Evolutionary conservation across 108 stramenopile genomes (phyloP), one percentile per base, ranked within the genome.

Genomic region (Nannochloropsis salina): DNA sequence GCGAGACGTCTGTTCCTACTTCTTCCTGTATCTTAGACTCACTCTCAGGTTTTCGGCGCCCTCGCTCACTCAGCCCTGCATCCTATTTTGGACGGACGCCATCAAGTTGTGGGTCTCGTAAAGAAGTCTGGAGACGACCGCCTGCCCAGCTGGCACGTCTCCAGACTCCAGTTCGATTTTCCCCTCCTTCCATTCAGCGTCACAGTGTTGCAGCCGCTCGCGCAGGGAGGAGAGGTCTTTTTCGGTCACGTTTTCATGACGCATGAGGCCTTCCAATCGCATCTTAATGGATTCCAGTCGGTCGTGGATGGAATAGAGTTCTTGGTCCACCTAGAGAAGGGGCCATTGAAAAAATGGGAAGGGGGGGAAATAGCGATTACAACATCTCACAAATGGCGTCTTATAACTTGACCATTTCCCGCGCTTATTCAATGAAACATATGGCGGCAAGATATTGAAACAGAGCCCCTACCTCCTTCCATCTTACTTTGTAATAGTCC

Each of bases 51-150:
- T 74, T n/a, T 74, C 61, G 31, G 31, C 61, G 20, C 6, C 61
- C 61, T 74, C 61, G 20, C 61, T 74, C 0, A 74, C 6, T n/a
- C 6, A 74, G 20, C 47, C 61, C n/a, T n/a, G n/a, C 61, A 74
- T 74, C n/a, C n/a, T 74, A 74, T 74, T 74, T n/a, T 74, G 61
- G 20, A 74, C 61, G 20, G 15, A 3, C 20, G 20, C n/a, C 61
- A 74, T 74, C 61, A 74, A 74, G n/a, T 74, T 74, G n/a, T 74
- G 61, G 20, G 61, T n/a, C 61, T 74, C 61, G n/a, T 74, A 74
- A 15, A 74, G n/a, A 74, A 74, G 61, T n/a, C n/a, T 74, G n/a
- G 20, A n/a, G 20, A 74, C 61, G 20, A 74, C 61, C 1, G 61
- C 61, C 61, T 74, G 61, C 6, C 61, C 61, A n/a, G 3, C 61